These are phyloP conservation scores for Scedosporium aurantiacum DNA, from an alignment of 2,329 filamentous ascomycete species.

Conservation along the genomic window DNA sequence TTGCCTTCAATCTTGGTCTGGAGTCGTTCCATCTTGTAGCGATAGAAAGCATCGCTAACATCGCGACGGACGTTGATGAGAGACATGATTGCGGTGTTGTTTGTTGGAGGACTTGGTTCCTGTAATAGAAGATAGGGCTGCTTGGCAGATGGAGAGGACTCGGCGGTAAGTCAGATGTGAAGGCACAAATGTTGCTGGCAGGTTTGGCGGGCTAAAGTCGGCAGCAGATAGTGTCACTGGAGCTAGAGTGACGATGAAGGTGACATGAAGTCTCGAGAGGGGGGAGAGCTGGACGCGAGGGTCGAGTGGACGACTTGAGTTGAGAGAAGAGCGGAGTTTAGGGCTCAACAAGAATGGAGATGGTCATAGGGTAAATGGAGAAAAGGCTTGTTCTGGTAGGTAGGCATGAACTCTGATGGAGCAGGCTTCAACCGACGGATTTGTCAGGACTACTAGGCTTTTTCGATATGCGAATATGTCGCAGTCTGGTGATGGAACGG, in stretches of 20 bases:
- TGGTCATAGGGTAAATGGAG: conserved; percentile 45
- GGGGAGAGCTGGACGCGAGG: conserved; percentile 18
- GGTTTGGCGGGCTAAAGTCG: conserved; percentile 7
- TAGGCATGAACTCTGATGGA: conserved; percentile 45
- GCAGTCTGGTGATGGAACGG: conserved; percentile 89
- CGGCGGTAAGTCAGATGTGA: not conserved
- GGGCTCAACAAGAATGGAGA: conserved; percentile 40
- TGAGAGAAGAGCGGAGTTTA: conserved; percentile 33
- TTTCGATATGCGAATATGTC: conserved; percentile 91
- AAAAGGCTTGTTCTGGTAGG: conserved; percentile 35
- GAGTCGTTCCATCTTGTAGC: conserved; percentile 99
- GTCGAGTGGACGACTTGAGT: conserved; percentile 16
- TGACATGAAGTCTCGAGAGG: conserved; percentile 26
- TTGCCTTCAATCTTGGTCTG: conserved; percentile 99
- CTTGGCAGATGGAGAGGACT: not conserved
- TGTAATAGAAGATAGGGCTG: not conserved
- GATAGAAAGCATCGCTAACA: conserved; percentile 98
- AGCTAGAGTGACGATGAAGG: conserved; percentile 11
- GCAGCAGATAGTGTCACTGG: not conserved
- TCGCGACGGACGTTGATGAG: conserved; percentile 97
- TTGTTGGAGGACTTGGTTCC: not conserved
- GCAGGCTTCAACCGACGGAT: conserved; percentile 74
- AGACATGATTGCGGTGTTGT: conserved; percentile 57
- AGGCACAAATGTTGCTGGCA: not conserved
- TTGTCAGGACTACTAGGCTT: conserved; percentile 84